Evolutionary conservation across 257 asterid species (phyloP).

Genomic region (Forsythia viridissima): DNA sequence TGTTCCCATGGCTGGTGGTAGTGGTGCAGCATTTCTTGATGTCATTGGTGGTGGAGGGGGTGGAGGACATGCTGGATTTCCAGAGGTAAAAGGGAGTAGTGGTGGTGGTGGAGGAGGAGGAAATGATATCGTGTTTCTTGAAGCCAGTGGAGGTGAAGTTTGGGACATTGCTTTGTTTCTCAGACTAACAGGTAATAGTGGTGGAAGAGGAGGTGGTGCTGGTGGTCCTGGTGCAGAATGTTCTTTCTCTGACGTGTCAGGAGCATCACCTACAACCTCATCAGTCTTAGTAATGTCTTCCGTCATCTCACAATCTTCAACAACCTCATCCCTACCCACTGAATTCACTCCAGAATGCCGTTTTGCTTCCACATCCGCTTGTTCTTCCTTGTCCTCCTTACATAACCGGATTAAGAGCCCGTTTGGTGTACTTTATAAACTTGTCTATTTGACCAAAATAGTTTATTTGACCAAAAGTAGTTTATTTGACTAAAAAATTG

Average conservation of each 20-base stretch:
- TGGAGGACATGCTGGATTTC: constrained; percentile 17
- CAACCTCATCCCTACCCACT: constrained; percentile 19
- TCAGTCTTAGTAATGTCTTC: constrained; percentile 28
- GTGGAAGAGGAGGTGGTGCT: background rate
- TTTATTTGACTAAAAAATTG: too few relatives aligned
- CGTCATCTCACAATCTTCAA: constrained; percentile 38
- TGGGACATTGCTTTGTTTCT: background rate
- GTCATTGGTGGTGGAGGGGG: constrained; percentile 32
- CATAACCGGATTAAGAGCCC: constrained; percentile 28
- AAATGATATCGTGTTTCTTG: constrained; percentile 3
- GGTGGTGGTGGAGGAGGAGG: constrained; percentile 22
- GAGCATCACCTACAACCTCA: constrained; percentile 15
- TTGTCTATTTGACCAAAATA: too few relatives aligned
- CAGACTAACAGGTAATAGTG: background rate
- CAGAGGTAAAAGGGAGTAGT: constrained; percentile 17
- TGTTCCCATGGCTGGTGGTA: constrained; percentile 46
- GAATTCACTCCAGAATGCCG: constrained; percentile 24
- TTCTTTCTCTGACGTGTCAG: background rate
- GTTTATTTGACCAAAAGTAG: too few relatives aligned
- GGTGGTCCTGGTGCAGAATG: background rate
- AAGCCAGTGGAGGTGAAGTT: background rate
- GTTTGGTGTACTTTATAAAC: too few relatives aligned
- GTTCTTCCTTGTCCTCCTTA: constrained; percentile 19
- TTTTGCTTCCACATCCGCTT: constrained; percentile 13
- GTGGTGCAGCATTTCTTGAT: constrained; percentile 23